Conservation (phyloP, 495 filamentous ascomycete species). For the Cercophora newfieldiana region DNA sequence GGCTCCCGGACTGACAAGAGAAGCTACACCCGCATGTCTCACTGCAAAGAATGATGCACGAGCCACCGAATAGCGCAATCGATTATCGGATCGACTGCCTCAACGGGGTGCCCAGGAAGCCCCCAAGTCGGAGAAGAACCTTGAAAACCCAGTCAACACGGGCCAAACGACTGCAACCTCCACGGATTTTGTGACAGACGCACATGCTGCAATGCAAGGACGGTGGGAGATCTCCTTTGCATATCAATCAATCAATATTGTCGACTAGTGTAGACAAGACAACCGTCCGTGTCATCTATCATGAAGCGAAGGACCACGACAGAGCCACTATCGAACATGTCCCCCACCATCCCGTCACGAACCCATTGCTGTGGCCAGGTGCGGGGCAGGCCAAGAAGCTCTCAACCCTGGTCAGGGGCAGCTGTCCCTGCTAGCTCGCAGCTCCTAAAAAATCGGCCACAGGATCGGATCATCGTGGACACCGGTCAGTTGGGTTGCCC, state of each 20-base stretch:
- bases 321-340: not conserved
- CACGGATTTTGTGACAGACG: not conserved
- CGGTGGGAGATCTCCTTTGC: not conserved
- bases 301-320: not conserved
- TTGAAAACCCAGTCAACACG: too few species aligned
- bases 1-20: conserved; percentile 2
- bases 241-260: not conserved
- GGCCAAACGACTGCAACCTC: too few species aligned
- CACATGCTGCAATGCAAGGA: conserved; percentile 1
- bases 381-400: not conserved
- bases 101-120: not conserved
- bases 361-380: not conserved
- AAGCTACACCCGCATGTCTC: conserved; percentile 15
- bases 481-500: not conserved
- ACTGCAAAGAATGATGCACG: conserved; percentile 18
- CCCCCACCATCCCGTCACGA: not conserved
- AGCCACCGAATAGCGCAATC: not conserved
- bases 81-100: conserved; percentile 6
- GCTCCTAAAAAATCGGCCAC: not conserved
- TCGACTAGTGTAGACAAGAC: not conserved
- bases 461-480: not conserved
- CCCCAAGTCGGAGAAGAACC: not conserved
- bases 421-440: too few species aligned
- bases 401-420: not conserved
- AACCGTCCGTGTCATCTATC: not conserved